Base-by-base conservation (phyloP, 1,284 basidiomycete genomes). In the Ustilago nuda region DNA sequence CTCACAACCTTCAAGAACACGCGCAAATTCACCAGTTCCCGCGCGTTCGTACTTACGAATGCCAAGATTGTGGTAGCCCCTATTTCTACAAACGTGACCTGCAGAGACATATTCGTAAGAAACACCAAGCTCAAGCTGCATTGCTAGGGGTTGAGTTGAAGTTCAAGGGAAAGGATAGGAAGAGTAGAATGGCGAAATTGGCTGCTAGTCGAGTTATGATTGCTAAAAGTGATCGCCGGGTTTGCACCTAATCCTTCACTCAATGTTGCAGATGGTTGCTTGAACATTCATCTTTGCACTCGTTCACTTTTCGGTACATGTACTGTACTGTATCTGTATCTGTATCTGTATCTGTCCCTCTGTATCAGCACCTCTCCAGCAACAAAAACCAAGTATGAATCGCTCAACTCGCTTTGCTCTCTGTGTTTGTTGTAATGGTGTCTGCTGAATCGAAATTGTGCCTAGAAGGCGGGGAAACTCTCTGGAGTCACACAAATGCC, bases 1-100 rank as follows among this genome's bases (percentile, higher is more conserved):
- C 33, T 2, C 66, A 70, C 45, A 74, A 74, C 30, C 43, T 70
- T 23, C 46, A 50, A 43, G 63, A 74, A 37, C 72, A 74, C 30
- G 43, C 43, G 0, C 60, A 64, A 27, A 45, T 57, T 32, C 70
- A 72, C 37, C 27, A 8, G 6, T 23, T 1, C 1, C 46, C 56
- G 5, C 60, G 70, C 3, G n/a, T n/a, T 9, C 46, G 52, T 4
- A 30, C 23, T 19, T 60, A 43, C 56, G 60, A n/a, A 33, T 37
- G 19, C 5, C 0, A 33, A 13, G 27, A n/a, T 0, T 69, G 66
- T 50, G 23, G 7, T 3, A 13, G 30, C 27, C 12, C 15, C 17
- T 68, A 66, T 30, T 62, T 50, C 39, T 61, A 69, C 56, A 50
- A 53, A 17, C 37, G 66, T 1, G 72, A 69, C 46, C 32, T 46